Conservation (phyloP, 192 early-diverging fungal species). For the Dissophora ornata region DNA sequence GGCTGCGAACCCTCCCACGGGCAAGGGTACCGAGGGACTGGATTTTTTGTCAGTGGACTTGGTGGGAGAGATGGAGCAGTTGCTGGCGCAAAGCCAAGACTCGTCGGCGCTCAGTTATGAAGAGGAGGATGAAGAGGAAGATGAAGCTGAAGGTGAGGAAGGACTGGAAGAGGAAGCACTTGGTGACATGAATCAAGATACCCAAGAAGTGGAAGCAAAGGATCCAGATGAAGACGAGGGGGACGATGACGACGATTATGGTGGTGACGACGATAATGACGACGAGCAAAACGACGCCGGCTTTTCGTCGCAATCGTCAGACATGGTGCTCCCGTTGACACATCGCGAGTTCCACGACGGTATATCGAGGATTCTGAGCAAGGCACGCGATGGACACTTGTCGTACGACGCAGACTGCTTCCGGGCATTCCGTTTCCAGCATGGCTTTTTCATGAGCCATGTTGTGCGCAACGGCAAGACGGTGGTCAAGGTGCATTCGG, state of each 20-base stretch:
- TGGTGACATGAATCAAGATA: not conserved
- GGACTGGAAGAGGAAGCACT: not conserved
- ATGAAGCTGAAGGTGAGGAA: not conserved
- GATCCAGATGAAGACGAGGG: not conserved
- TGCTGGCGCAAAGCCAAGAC: not conserved
- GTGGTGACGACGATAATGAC: too few relatives aligned
- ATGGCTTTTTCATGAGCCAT: constrained; percentile 37
- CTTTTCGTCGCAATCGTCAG: too few relatives aligned
- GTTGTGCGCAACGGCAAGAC: constrained; percentile 27
- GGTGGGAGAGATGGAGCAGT: constrained; percentile 5
- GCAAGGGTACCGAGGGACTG: not conserved
- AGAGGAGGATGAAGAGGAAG: not conserved
- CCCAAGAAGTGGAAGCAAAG: not conserved
- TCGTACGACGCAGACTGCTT: constrained; percentile 48
- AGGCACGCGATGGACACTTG: constrained; percentile 40
- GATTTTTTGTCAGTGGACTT: constrained; percentile 23
- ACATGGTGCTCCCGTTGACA: not conserved
- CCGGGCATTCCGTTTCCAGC: constrained; percentile 27
- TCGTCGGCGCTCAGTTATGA: not conserved
- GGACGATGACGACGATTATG: too few relatives aligned
- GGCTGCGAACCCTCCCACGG: constrained; percentile 3
- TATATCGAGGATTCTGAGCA: constrained; percentile 14
- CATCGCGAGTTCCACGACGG: constrained; percentile 39
- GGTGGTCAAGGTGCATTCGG: constrained; percentile 30
- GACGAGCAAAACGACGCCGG: too few relatives aligned